These are phyloP conservation scores for Spinellus fusiger DNA, from an alignment of 192 early-diverging fungal genomes.

Conservation along the genomic window DNA sequence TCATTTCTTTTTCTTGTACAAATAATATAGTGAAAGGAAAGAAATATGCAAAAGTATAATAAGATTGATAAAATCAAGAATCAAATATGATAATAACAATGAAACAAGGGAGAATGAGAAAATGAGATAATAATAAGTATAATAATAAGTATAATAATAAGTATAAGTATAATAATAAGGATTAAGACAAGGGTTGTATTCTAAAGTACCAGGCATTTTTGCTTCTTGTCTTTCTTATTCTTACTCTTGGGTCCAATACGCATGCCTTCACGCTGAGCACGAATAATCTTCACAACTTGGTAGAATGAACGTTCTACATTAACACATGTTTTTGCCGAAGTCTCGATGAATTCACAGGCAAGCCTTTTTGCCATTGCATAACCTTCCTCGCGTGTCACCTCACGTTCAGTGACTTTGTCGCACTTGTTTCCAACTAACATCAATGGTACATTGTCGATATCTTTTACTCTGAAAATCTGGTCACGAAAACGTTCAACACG, in stretches of 20 bases:
- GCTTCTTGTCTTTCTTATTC: background rate
- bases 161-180: background rate
- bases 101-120: background rate
- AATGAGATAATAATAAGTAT: background rate
- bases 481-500: conserved; percentile 77
- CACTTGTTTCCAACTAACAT: conserved; percentile 91
- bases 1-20: too few relatives aligned
- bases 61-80: background rate
- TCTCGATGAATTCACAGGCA: conserved; percentile 78
- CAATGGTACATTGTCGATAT: conserved; percentile 77
- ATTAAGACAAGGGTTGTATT: background rate
- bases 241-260: background rate
- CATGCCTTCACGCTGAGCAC: conserved; percentile 47
- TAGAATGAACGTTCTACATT: conserved; percentile 86
- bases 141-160: background rate
- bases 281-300: conserved; percentile 69
- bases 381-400: conserved; percentile 79
- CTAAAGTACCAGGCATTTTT: background rate
- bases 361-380: conserved; percentile 63
- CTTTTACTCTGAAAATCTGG: conserved; percentile 83
- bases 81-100: background rate
- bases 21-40: background rate
- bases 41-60: background rate
- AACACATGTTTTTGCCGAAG: conserved; percentile 78
- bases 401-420: conserved; percentile 73